Conservation (phyloP, 2,329 filamentous ascomycete species). For the Ambrosiella cleistominuta region DNA sequence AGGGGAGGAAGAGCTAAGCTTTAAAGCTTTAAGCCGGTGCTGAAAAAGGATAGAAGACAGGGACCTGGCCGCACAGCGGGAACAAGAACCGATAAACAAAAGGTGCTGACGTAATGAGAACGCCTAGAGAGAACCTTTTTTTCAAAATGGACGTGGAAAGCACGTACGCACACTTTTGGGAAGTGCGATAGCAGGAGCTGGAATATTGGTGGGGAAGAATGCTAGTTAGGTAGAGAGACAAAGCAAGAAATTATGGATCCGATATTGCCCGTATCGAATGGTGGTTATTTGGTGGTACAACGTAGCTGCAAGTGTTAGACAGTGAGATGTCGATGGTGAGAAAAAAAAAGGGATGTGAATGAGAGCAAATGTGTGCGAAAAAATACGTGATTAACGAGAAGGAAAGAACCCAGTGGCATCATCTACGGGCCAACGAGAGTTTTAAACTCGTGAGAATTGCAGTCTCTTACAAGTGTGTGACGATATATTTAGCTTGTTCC, state of each 20-base stretch:
- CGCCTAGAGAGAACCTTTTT: background rate
- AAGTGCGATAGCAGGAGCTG: background rate
- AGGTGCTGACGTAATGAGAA: background rate
- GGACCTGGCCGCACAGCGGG: constrained; percentile 4
- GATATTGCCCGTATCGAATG: background rate
- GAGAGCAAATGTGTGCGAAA: background rate
- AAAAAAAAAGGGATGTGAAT: background rate
- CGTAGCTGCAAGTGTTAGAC: background rate
- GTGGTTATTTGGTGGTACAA: background rate
- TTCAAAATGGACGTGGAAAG: background rate
- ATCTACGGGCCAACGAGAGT: background rate
- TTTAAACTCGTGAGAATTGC: background rate
- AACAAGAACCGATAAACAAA: background rate
- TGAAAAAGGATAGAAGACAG: background rate
- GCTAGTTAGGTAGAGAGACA: background rate
- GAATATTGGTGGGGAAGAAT: background rate
- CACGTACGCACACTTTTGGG: background rate
- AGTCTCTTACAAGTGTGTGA: too few species aligned
- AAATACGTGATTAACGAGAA: background rate
- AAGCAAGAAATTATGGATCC: background rate
- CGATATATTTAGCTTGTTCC: too few species aligned
- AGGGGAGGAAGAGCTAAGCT: background rate
- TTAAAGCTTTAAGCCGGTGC: background rate
- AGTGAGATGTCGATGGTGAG: background rate
- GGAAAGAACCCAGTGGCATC: background rate